phyloP scores from a whole-genome alignment of 106 monocot species.

The Posidonia australis region DNA sequence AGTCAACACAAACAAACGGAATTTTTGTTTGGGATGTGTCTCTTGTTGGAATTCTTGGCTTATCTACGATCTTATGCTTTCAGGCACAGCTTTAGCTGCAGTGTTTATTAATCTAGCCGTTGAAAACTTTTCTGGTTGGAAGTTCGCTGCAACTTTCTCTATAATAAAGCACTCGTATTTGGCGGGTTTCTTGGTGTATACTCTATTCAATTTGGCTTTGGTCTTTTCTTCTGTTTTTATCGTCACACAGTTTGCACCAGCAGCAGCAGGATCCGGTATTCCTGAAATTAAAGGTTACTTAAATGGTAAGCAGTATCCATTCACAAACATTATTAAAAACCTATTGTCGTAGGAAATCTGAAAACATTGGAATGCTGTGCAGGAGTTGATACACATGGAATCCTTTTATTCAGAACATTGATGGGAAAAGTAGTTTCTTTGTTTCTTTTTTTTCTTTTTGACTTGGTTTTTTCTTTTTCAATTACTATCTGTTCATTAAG shows the following conservation, averaged over 20 bases:
- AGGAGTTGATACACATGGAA: slow-evolving; percentile 98
- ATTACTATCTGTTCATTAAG: background rate
- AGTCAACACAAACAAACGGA: background rate
- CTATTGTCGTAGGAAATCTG: background rate
- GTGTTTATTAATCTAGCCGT: slow-evolving; percentile 96
- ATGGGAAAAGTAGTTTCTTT: slow-evolving; percentile 62
- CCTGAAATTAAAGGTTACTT: slow-evolving; percentile 98
- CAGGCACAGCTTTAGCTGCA: slow-evolving; percentile 93
- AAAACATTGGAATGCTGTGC: slow-evolving; percentile 8
- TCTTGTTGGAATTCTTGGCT: background rate
- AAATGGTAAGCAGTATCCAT: slow-evolving; percentile 48
- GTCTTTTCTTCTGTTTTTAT: slow-evolving; percentile 86
- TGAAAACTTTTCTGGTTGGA: slow-evolving; percentile 99
- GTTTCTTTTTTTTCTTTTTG: background rate
- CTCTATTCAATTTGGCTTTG: slow-evolving; percentile 69
- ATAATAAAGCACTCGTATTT: slow-evolving; percentile 90
- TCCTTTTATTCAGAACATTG: slow-evolving; percentile 93
- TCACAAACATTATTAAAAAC: background rate
- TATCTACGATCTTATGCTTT: slow-evolving; percentile 11
- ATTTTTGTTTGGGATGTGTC: background rate
- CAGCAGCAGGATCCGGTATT: slow-evolving; percentile 99
- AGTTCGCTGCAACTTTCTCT: slow-evolving; percentile 81
- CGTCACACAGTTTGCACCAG: slow-evolving; percentile 91
- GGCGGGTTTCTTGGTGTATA: slow-evolving; percentile 80
- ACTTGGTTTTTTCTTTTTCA: background rate